Conservation (phyloP, 225 moss, liverwort and hornwort genomes). For the Neckera pumila region DNA sequence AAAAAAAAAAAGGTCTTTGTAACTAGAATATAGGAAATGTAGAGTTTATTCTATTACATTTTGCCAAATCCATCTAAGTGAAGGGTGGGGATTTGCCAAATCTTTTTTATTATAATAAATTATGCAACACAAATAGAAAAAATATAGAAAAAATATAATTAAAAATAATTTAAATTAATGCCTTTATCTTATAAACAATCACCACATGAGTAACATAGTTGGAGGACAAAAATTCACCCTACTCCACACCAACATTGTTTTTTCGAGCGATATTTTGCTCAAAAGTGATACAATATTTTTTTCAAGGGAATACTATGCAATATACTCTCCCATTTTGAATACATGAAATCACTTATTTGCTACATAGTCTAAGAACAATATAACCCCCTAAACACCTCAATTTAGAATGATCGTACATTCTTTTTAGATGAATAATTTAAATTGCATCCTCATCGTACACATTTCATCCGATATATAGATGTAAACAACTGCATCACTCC, state of each 20-base stretch:
- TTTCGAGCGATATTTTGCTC: rapidly evolving
- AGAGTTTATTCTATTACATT: neutral
- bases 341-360: neutral
- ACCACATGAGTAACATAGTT: rapidly evolving
- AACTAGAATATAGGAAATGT: rapidly evolving
- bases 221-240: rapidly evolving
- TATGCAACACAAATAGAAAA: neutral
- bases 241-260: rapidly evolving
- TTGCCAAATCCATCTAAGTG: too few relatives aligned
- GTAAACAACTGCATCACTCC: too few relatives aligned
- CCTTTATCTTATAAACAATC: neutral
- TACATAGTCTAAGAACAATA: neutral
- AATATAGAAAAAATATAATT: neutral
- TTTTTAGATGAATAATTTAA: neutral
- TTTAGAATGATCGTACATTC: rapidly evolving
- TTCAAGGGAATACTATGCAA: rapidly evolving
- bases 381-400: too few relatives aligned
- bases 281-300: too few relatives aligned
- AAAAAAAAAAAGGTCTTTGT: neutral
- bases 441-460: neutral
- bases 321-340: neutral
- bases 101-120: neutral
- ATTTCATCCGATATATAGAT: neutral
- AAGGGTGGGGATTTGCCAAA: neutral
- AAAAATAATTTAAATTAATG: neutral